Evolutionary conservation across 495 filamentous ascomycete species (phyloP), one percentile per base, ranked within the genome.

Genomic region (Penicillium mononematosum): DNA sequence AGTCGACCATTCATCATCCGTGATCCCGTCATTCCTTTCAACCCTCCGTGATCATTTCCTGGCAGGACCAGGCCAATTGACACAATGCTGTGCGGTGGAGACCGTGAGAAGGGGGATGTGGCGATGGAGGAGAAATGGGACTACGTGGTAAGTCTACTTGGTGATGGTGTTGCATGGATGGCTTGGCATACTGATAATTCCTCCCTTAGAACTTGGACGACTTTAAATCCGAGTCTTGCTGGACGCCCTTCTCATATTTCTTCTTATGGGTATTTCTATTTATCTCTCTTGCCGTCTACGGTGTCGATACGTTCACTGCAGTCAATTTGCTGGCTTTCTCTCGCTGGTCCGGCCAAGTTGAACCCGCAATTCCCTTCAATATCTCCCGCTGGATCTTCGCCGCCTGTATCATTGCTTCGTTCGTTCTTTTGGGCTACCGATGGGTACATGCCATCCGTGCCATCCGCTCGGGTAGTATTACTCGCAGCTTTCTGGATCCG

Each of bases 371-470:
- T 65, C 80, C 84, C 4, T 84, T 88, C 76, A 60, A 81, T 60
- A 78, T 87, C 58, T 85, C 86, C 9, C 91, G 90, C 75, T 95
- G 92, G 89, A 88, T 98, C 62, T 98, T 96, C 69, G 85, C 87
- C 25, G 81, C 80, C 39, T 95, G 91, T 64, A 98, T 98, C 62
- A 85, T 96, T 55, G 72, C 91, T 31, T 96, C 92, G 3, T 91
- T 89, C 64, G 74, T 87, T 50, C 85, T 97, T 47, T 78, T 93
- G 24, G 78, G 71, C 27, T 89, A 85, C 63, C 87, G 96, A 65
- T 90, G 88, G 81, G 58, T 91, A 22, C 83, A 86, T 29, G 92
- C 94, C 24, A 75, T 87, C 32, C 83, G 85, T 17, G 87, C 92
- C 11, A 92, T 97, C 65, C 87, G 80, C 49, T 83, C 88, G 43